A percentile compares a stretch with the other conserved stretches of the same genome.
Conservation (phyloP, 805 yeast species). For the Starmerella khaoyaiensis region DNA sequence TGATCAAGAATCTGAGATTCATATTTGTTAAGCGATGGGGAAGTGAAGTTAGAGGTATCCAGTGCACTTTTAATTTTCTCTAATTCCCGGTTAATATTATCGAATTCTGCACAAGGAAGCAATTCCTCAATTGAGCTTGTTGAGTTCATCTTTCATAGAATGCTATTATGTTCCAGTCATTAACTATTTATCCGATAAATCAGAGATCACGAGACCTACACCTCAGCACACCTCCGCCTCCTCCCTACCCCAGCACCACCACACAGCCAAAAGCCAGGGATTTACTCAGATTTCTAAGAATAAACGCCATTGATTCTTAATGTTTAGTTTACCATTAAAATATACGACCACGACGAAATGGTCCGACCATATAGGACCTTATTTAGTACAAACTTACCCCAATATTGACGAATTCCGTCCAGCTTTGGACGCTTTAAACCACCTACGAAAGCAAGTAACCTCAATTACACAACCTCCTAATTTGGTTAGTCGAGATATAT, state of each 20-base stretch:
- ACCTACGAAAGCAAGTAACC: slow-evolving; percentile 42
- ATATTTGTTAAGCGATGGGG: neutral
- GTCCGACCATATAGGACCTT: slow-evolving; percentile 45
- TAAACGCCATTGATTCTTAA: slow-evolving; percentile 3
- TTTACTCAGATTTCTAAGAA: too few species aligned
- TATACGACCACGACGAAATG: slow-evolving; percentile 51
- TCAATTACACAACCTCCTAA: slow-evolving; percentile 32
- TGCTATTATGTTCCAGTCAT: too few species aligned
- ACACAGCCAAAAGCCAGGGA: too few species aligned
- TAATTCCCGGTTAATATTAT: neutral
- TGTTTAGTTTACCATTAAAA: slow-evolving; percentile 31
- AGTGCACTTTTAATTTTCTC: neutral
- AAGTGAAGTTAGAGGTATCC: neutral
- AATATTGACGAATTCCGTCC: slow-evolving; percentile 40
- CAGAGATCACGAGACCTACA: too few species aligned
- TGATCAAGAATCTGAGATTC: neutral
- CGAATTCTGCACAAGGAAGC: too few species aligned
- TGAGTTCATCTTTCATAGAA: too few species aligned
- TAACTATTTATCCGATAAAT: too few species aligned
- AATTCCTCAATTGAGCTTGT: too few species aligned
- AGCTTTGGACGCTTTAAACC: slow-evolving; percentile 44
- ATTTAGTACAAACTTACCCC: slow-evolving; percentile 53
- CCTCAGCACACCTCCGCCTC: too few species aligned
- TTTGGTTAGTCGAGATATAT: slow-evolving; percentile 39
- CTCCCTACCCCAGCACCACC: too few species aligned